Conservation (phyloP, 352 stramenopile genomes). For the Globisporangium yorkense region DNA sequence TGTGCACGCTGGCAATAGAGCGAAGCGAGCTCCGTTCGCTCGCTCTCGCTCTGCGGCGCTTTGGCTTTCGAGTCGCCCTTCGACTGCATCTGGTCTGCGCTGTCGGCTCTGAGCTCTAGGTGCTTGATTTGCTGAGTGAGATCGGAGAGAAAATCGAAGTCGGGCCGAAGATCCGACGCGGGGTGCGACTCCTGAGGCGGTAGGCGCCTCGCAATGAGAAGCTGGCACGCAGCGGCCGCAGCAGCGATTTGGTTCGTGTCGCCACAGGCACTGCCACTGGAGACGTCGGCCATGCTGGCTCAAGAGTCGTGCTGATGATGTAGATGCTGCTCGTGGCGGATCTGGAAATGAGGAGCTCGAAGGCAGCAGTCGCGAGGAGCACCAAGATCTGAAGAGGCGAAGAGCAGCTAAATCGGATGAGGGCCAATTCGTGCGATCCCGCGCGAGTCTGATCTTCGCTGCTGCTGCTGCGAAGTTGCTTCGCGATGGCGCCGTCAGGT, state of each 20-base stretch:
- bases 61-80: neutral
- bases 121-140: constrained; percentile 9
- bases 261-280: neutral
- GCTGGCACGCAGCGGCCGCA: neutral
- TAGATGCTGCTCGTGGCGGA: neutral
- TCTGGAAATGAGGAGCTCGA: neutral
- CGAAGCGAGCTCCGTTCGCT: constrained; percentile 13
- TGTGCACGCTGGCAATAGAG: constrained; percentile 32
- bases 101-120: neutral
- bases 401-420: no score
- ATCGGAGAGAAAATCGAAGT: constrained; percentile 3
- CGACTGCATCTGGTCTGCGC: neutral
- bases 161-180: neutral
- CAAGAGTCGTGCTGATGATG: neutral
- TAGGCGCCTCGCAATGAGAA: neutral
- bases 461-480: no score
- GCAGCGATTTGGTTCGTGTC: constrained; percentile 9
- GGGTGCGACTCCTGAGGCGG: neutral
- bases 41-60: constrained; percentile 2
- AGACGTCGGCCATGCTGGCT: neutral
- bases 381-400: no score
- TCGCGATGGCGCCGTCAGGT: no score
- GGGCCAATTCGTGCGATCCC: no score
- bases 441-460: no score
- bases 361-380: no score